Percentiles rank a stretch among this genome's conserved stretches.
Conservation (phyloP, 441 rosid species). For the Viola pubescens region DNA sequence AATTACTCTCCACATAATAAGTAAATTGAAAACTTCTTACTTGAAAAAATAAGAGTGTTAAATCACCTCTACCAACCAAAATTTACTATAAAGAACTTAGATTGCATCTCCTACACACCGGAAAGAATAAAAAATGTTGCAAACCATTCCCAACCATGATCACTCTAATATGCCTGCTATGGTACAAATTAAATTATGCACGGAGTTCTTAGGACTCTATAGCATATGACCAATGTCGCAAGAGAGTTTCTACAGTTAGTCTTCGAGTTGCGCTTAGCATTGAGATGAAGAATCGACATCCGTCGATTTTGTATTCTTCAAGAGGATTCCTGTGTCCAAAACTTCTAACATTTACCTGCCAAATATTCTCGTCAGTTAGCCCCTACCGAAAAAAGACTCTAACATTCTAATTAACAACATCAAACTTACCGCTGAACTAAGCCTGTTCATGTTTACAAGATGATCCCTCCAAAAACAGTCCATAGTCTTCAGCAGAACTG, state of each 20-base stretch:
- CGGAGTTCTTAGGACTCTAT: constrained; percentile 58
- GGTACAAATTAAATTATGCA: constrained; percentile 28
- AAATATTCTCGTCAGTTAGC: constrained; percentile 21
- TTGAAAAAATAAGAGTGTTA: too few relatives aligned
- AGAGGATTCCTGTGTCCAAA: constrained; percentile 96
- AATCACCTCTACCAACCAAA: too few relatives aligned
- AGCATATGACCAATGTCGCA: constrained; percentile 81
- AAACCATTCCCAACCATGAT: too few relatives aligned
- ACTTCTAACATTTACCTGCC: constrained; percentile 86
- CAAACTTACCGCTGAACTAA: constrained; percentile 71
- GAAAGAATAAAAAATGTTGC: too few relatives aligned
- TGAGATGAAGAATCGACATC: constrained; percentile 89
- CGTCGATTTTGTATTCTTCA: constrained; percentile 96
- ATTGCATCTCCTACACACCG: too few relatives aligned
- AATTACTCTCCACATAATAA: too few relatives aligned
- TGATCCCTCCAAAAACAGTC: constrained; percentile 96
- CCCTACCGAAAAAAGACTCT: constrained; percentile 5
- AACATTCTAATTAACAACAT: constrained; percentile 9
- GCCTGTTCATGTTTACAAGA: constrained; percentile 90
- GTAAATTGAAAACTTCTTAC: too few relatives aligned
- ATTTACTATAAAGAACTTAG: too few relatives aligned
- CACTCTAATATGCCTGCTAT: constrained; percentile 11
- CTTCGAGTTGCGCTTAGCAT: constrained; percentile 92
- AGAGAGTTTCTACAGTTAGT: constrained; percentile 68
- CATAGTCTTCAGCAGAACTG: constrained; percentile 77